These are phyloP conservation scores for Haplographium delicatum DNA, from an alignment of 495 filamentous ascomycete genomes.

Conservation along the genomic window DNA sequence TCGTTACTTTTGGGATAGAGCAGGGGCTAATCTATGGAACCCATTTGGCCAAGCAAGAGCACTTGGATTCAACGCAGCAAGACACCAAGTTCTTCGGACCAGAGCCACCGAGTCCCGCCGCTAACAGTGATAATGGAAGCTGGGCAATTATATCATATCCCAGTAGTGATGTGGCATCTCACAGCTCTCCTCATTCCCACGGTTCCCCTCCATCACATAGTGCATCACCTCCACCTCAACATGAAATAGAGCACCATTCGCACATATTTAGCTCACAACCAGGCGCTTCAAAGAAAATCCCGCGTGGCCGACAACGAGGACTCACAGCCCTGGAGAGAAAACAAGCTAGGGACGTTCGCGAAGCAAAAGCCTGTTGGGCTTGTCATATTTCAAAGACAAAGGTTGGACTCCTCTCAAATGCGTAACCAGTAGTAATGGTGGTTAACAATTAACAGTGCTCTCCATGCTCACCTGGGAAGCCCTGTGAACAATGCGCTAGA, in stretches of 20 bases:
- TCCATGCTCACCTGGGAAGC: slow-evolving; percentile 22
- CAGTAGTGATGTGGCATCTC: not conserved
- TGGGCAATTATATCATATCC: slow-evolving; percentile 1
- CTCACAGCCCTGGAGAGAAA: slow-evolving; percentile 21
- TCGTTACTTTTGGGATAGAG: slow-evolving; percentile 11
- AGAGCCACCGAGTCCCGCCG: slow-evolving; percentile 11
- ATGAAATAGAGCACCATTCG: slow-evolving; percentile 11
- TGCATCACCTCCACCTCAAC: slow-evolving; percentile 5
- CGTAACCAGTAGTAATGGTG: too few relatives aligned
- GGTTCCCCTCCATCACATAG: slow-evolving; percentile 9
- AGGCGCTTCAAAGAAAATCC: slow-evolving; percentile 15
- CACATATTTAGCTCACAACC: slow-evolving; percentile 17
- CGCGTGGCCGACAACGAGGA: slow-evolving; percentile 17
- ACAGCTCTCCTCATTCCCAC: slow-evolving; percentile 12
- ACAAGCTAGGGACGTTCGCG: slow-evolving; percentile 22
- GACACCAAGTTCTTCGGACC: slow-evolving; percentile 2
- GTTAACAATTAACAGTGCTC: too few relatives aligned
- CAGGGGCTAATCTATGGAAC: slow-evolving; percentile 2
- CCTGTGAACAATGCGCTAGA: slow-evolving; percentile 23
- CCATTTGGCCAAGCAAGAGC: slow-evolving; percentile 4
- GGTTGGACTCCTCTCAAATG: too few relatives aligned
- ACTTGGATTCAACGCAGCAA: slow-evolving; percentile 1
- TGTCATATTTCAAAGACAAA: slow-evolving; percentile 29
- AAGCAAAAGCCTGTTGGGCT: slow-evolving; percentile 27
- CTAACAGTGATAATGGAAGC: slow-evolving; percentile 11